phyloP scores from a whole-genome alignment of 768 basidiomycete species.

The Kwoniella heveanensis region DNA sequence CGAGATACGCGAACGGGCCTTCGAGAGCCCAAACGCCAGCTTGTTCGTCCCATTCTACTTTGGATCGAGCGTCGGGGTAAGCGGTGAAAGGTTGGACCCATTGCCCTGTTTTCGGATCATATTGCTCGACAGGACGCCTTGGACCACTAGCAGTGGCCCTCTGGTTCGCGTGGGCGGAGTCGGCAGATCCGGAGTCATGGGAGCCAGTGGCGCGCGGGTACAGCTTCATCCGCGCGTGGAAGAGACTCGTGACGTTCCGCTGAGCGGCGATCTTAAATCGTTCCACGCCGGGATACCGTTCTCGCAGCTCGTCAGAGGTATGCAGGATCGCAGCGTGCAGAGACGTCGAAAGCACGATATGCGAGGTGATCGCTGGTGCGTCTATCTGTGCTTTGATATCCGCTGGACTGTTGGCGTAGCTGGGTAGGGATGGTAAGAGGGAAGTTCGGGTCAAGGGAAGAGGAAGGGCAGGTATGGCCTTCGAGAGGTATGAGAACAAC shows the following conservation, averaged over 20 bases:
- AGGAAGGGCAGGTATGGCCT: not conserved
- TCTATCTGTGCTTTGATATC: slow-evolving; percentile 30
- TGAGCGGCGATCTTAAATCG: slow-evolving; percentile 84
- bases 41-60: slow-evolving; percentile 49
- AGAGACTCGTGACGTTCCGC: slow-evolving; percentile 74
- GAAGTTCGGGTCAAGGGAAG: slow-evolving; percentile 23
- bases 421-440: slow-evolving; percentile 58
- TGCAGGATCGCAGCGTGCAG: slow-evolving; percentile 79
- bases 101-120: slow-evolving; percentile 62
- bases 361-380: slow-evolving; percentile 56
- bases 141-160: too few species aligned
- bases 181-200: too few species aligned
- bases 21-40: slow-evolving; percentile 51
- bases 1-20: slow-evolving; percentile 85
- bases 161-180: too few species aligned
- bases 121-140: slow-evolving; percentile 61
- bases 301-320: slow-evolving; percentile 68
- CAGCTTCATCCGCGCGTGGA: slow-evolving; percentile 65
- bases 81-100: slow-evolving; percentile 54
- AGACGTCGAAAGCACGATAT: slow-evolving; percentile 81
- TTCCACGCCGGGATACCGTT: slow-evolving; percentile 72
- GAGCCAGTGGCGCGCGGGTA: too few species aligned
- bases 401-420: slow-evolving; percentile 53
- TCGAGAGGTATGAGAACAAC: slow-evolving; percentile 61
- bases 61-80: not conserved